phyloP scores from a whole-genome alignment of 495 filamentous ascomycete species.

The Evansstolkia leycettana region DNA sequence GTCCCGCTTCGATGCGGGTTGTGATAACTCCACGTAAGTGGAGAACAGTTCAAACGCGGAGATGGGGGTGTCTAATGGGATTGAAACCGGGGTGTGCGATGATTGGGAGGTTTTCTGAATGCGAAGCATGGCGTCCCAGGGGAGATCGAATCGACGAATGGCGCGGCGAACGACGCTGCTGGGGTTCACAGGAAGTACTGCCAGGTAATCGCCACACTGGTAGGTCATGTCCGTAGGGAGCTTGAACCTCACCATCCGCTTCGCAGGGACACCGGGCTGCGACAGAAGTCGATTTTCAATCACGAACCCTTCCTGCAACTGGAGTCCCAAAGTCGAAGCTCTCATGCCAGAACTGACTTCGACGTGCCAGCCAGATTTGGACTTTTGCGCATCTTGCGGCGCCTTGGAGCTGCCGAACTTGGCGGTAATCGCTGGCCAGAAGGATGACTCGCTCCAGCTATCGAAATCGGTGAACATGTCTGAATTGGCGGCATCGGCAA shows the following conservation, averaged over 20 bases:
- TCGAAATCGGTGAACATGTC: constrained; percentile 65
- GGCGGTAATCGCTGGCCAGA: constrained; percentile 52
- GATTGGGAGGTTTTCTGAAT: constrained; percentile 22
- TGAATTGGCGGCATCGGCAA: constrained; percentile 47
- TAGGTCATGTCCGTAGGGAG: constrained; percentile 56
- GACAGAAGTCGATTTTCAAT: constrained; percentile 43
- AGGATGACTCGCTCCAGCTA: constrained; percentile 48
- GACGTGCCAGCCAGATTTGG: constrained; percentile 33
- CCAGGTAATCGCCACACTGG: constrained; percentile 63
- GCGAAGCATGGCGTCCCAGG: constrained; percentile 46
- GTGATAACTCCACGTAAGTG: constrained; percentile 60
- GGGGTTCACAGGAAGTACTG: constrained; percentile 59
- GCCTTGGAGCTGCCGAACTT: constrained; percentile 27
- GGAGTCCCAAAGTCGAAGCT: constrained; percentile 49
- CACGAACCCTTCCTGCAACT: constrained; percentile 51
- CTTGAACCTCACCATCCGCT: constrained; percentile 53
- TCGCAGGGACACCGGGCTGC: constrained; percentile 38
- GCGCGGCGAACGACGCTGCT: constrained; percentile 41
- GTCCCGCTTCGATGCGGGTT: constrained; percentile 48
- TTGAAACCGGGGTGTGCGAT: constrained; percentile 30
- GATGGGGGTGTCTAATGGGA: constrained; percentile 48
- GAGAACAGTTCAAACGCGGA: constrained; percentile 49
- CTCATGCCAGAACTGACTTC: constrained; percentile 45
- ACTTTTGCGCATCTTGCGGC: constrained; percentile 11
- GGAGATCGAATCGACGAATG: constrained; percentile 40